Conservation (phyloP, 2,329 filamentous ascomycete genomes). For the Colletotrichum liriopes region DNA sequence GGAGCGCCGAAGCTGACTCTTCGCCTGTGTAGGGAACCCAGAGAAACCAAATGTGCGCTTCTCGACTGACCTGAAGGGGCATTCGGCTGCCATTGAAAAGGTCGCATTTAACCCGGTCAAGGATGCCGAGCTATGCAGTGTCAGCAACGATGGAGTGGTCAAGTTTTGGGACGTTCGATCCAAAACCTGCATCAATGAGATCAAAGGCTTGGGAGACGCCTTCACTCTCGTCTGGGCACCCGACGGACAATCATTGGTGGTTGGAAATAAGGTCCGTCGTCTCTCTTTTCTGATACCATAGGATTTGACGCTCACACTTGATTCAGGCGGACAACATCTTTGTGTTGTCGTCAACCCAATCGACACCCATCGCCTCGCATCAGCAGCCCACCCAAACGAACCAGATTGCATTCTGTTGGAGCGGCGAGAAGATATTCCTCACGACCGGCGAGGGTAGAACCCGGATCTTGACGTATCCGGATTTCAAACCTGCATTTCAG, state of each 20-base stretch:
- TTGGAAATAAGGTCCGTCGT: conserved; percentile 77
- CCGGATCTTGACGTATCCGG: conserved; percentile 79
- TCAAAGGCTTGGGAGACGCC: conserved; percentile 76
- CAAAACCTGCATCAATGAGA: conserved; percentile 79
- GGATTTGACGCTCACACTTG: conserved; percentile 1
- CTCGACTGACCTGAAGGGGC: conserved; percentile 82
- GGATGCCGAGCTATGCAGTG: conserved; percentile 83
- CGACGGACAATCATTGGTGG: conserved; percentile 78
- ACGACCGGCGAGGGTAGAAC: conserved; percentile 81
- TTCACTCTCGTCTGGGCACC: conserved; percentile 83
- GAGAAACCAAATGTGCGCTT: conserved; percentile 82
- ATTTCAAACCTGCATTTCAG: conserved; percentile 69
- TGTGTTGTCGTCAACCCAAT: conserved; percentile 72
- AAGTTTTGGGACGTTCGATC: conserved; percentile 87
- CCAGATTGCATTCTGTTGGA: conserved; percentile 82
- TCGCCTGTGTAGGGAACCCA: conserved; percentile 73
- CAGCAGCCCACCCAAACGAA: conserved; percentile 78
- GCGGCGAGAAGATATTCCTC: conserved; percentile 78
- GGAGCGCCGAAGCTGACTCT: neutral
- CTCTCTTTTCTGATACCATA: neutral
- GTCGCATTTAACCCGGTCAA: conserved; percentile 84
- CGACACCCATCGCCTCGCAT: conserved; percentile 70
- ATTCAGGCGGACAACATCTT: conserved; percentile 74
- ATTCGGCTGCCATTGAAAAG: conserved; percentile 77
- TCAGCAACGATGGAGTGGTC: conserved; percentile 81